Evolutionary conservation across 169 alveolate genomes (phyloP).

Genomic region (Hepatocystis sp.): DNA sequence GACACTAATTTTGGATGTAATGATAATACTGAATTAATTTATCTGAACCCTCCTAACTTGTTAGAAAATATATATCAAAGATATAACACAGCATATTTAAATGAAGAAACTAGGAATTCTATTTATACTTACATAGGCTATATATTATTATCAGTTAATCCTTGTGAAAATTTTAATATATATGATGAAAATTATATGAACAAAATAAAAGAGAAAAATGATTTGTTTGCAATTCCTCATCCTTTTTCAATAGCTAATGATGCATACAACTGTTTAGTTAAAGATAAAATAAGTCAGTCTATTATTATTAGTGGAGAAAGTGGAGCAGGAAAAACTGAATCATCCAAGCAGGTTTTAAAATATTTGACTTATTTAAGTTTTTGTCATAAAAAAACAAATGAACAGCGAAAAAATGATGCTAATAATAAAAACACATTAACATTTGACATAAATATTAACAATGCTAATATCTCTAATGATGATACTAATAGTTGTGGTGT

Average conservation of each 20-base stretch:
- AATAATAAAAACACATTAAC: neutral
- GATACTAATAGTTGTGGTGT: too few species aligned
- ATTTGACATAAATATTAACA: too few species aligned
- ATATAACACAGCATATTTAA: constrained; percentile 66
- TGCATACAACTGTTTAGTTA: constrained; percentile 85
- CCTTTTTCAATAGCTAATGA: constrained; percentile 91
- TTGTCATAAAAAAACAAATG: constrained; percentile 41
- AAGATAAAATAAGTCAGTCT: constrained; percentile 90
- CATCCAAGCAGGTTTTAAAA: constrained; percentile 94
- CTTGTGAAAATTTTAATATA: constrained; percentile 85
- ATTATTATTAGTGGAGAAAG: constrained; percentile 99
- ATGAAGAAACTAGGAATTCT: constrained; percentile 73
- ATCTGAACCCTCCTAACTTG: constrained; percentile 81
- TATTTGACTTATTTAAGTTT: constrained; percentile 82
- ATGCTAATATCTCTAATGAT: too few species aligned
- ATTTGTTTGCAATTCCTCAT: constrained; percentile 87
- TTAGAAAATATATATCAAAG: constrained; percentile 77
- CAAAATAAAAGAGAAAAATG: constrained; percentile 82
- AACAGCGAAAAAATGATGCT: constrained; percentile 1
- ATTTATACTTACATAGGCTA: constrained; percentile 89
- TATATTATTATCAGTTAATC: constrained; percentile 87
- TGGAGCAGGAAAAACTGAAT: constrained; percentile 99
- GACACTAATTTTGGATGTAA: constrained; percentile 77
- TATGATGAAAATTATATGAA: constrained; percentile 84
- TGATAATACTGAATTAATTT: constrained; percentile 80